Percentiles rank a stretch among this genome's conserved stretches.
Conservation (phyloP, 768 basidiomycete species). For the Symmetrospora coprosmae region DNA sequence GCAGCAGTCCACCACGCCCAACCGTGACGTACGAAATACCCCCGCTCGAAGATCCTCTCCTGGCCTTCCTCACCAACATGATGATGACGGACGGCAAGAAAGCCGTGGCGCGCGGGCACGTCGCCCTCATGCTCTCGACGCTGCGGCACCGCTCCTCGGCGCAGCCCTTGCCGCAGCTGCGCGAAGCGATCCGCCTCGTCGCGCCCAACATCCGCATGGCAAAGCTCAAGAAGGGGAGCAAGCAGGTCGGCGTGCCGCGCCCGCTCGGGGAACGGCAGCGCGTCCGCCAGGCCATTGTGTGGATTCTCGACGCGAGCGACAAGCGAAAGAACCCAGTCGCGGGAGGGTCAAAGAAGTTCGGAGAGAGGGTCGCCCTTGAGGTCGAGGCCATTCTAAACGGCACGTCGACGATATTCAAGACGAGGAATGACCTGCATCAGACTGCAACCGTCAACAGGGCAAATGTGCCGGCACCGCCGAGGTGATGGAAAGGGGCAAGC, state of each 20-base stretch:
- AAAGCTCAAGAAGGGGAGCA: slow-evolving; percentile 13
- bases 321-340: slow-evolving; percentile 18
- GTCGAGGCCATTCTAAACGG: slow-evolving; percentile 20
- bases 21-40: not conserved
- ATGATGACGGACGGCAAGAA: slow-evolving; percentile 25
- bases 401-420: slow-evolving; percentile 8
- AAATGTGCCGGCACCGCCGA: not conserved
- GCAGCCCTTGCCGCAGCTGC: slow-evolving; percentile 6
- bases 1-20: not conserved
- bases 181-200: slow-evolving; percentile 9
- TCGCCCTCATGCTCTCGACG: not conserved
- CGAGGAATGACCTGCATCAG: slow-evolving; percentile 17
- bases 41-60: slow-evolving; percentile 22
- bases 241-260: slow-evolving; percentile 12
- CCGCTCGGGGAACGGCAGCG: slow-evolving; percentile 17
- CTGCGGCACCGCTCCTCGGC: not conserved
- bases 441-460: slow-evolving; percentile 15
- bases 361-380: slow-evolving; percentile 23
- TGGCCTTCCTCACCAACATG: slow-evolving; percentile 6
- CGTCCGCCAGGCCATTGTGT: slow-evolving; percentile 9
- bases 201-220: slow-evolving; percentile 8
- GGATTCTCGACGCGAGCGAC: slow-evolving; percentile 20
- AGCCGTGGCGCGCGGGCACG: not conserved
- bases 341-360: slow-evolving; percentile 14
- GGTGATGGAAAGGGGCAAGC: slow-evolving; percentile 1